Evolutionary conservation across 2,329 filamentous ascomycete genomes (phyloP).

Genomic region (Whalleya microplaca): DNA sequence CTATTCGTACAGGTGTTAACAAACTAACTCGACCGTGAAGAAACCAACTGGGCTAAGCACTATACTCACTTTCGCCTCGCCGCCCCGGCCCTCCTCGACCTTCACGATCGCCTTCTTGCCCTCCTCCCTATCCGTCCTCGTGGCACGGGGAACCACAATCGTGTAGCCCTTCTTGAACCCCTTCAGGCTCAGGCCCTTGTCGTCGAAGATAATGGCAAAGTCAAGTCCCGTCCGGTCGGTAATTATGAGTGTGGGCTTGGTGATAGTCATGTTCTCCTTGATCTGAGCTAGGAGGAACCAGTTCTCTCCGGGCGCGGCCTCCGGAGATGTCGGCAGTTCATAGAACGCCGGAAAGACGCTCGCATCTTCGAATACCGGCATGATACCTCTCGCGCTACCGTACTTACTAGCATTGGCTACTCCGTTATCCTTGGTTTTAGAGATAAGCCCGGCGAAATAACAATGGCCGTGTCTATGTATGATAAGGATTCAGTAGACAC

Average conservation of each 20-base stretch:
- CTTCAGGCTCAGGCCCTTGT: slow-evolving; percentile 39
- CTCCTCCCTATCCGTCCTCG: slow-evolving; percentile 38
- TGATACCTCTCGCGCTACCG: not conserved
- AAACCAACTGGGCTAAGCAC: not conserved
- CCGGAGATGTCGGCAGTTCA: slow-evolving; percentile 12
- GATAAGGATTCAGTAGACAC: too few species aligned
- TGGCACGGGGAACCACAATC: slow-evolving; percentile 42
- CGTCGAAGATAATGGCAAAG: slow-evolving; percentile 53
- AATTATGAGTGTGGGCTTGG: slow-evolving; percentile 52
- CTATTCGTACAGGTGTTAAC: not conserved
- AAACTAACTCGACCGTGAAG: not conserved
- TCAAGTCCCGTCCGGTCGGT: slow-evolving; percentile 43
- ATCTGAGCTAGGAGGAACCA: slow-evolving; percentile 41
- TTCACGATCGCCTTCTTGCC: slow-evolving; percentile 46
- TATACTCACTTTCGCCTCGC: slow-evolving; percentile 37
- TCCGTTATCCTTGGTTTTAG: too few species aligned
- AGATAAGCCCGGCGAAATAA: too few species aligned
- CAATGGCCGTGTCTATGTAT: too few species aligned
- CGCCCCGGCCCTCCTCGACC: slow-evolving; percentile 39
- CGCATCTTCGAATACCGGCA: slow-evolving; percentile 22
- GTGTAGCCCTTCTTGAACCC: slow-evolving; percentile 47
- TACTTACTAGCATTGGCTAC: too few species aligned
- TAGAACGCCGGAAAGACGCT: slow-evolving; percentile 21
- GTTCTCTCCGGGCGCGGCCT: not conserved
- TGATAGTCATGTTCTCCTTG: slow-evolving; percentile 47